Evolutionary conservation across 2,329 filamentous ascomycete genomes (phyloP).

Genomic region (Onygena corvina): DNA sequence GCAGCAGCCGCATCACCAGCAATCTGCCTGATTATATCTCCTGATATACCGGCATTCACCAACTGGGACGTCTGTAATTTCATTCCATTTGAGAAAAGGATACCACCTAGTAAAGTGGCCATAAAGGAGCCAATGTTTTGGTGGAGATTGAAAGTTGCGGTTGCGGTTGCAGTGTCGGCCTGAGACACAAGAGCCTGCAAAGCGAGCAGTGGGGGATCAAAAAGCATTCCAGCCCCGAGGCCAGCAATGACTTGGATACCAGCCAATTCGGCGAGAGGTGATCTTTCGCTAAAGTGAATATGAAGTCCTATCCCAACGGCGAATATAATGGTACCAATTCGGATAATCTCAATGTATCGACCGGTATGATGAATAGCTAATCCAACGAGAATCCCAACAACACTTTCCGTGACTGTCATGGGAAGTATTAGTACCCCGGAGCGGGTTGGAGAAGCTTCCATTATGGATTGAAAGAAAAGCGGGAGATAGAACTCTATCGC

Average conservation of each 20-base stretch:
- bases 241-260: constrained; percentile 41
- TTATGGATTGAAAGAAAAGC: constrained; percentile 68
- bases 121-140: constrained; percentile 57
- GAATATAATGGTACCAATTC: constrained; percentile 32
- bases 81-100: constrained; percentile 68
- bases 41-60: not conserved
- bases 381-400: constrained; percentile 48
- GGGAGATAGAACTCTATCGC: constrained; percentile 67
- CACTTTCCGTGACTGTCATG: constrained; percentile 52
- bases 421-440: constrained; percentile 65
- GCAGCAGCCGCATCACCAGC: constrained; percentile 37
- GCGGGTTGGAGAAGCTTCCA: constrained; percentile 54
- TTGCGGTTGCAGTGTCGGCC: constrained; percentile 40
- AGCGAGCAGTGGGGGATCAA: constrained; percentile 45
- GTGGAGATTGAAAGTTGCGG: constrained; percentile 43
- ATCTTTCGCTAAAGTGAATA: constrained; percentile 30
- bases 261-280: constrained; percentile 33
- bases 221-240: constrained; percentile 41
- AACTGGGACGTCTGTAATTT: constrained; percentile 29
- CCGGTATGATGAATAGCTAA: constrained; percentile 64
- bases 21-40: constrained; percentile 13
- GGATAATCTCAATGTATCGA: constrained; percentile 45
- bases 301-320: constrained; percentile 39
- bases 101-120: constrained; percentile 61
- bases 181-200: constrained; percentile 43